Evolutionary conservation across 768 basidiomycete genomes (phyloP).

Genomic region (Boletus edulis): DNA sequence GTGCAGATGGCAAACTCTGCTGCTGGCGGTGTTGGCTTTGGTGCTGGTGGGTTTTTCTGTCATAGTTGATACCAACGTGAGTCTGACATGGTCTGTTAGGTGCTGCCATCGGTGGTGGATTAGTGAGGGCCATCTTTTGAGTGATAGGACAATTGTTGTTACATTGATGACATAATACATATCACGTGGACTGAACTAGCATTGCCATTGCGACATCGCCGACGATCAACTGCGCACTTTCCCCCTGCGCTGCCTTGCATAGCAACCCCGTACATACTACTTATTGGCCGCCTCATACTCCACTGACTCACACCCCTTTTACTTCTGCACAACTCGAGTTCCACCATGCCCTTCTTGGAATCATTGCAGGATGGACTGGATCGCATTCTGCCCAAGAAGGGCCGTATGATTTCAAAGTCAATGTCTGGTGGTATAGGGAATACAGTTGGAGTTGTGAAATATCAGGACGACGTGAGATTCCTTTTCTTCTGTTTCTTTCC

Average conservation of each 20-base stretch:
- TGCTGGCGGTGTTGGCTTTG: conserved; percentile 73
- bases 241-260: conserved; percentile 8
- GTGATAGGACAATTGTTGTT: not conserved
- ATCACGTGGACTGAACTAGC: conserved; percentile 20
- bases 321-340: not conserved
- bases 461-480: conserved; percentile 70
- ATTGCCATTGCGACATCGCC: not conserved
- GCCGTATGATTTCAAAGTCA: conserved; percentile 30
- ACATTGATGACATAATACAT: conserved; percentile 18
- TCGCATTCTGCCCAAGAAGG: conserved; percentile 26
- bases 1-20: conserved; percentile 55
- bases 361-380: conserved; percentile 30
- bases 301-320: not conserved
- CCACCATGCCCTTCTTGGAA: conserved; percentile 29
- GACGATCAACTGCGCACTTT: conserved; percentile 6
- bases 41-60: conserved; percentile 55
- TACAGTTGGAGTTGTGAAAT: conserved; percentile 56
- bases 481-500: not conserved
- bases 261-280: conserved; percentile 12
- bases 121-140: conserved; percentile 49
- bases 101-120: conserved; percentile 50
- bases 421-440: conserved; percentile 56
- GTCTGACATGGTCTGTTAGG: conserved; percentile 27
- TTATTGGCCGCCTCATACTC: not conserved
- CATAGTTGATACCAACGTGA: not conserved